Evolutionary conservation across 2,329 filamentous ascomycete species (phyloP).

Genomic region (Monosporascus sp.): DNA sequence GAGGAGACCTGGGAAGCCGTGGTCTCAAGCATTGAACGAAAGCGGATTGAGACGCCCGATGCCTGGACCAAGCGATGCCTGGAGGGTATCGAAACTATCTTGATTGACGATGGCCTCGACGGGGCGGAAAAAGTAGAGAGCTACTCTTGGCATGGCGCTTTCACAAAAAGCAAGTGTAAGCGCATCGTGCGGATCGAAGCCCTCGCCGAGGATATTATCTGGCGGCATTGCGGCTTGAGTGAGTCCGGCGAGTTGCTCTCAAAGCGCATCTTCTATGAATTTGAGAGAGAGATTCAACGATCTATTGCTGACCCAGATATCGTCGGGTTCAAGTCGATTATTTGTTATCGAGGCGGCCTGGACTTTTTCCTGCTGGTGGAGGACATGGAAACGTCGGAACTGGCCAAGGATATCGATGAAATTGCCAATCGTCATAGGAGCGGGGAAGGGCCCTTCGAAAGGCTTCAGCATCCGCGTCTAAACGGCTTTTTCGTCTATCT

Average conservation of each 20-base stretch:
- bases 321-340: conserved; percentile 75
- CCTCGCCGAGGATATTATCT: conserved; percentile 58
- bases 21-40: conserved; percentile 35
- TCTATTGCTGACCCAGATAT: conserved; percentile 61
- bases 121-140: conserved; percentile 48
- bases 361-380: conserved; percentile 41
- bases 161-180: conserved; percentile 58
- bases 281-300: conserved; percentile 46
- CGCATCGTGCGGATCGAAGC: conserved; percentile 75
- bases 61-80: conserved; percentile 61
- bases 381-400: conserved; percentile 35
- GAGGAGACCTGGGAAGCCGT: conserved; percentile 56
- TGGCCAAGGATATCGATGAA: conserved; percentile 31
- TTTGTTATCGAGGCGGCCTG: conserved; percentile 75
- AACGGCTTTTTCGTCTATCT: conserved; percentile 66
- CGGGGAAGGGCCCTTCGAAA: conserved; percentile 32
- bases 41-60: conserved; percentile 40
- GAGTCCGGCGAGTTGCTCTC: conserved; percentile 33
- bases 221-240: conserved; percentile 36
- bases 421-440: conserved; percentile 29
- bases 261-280: conserved; percentile 41
- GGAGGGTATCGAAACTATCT: conserved; percentile 63
- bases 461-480: conserved; percentile 57
- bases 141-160: conserved; percentile 60
- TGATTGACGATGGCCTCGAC: conserved; percentile 73